Percentiles rank a stretch among this genome's conserved stretches.
Evolutionary conservation across 192 early-diverging fungal species (phyloP).

Genomic region (Pecoramyces ruminantium): DNA sequence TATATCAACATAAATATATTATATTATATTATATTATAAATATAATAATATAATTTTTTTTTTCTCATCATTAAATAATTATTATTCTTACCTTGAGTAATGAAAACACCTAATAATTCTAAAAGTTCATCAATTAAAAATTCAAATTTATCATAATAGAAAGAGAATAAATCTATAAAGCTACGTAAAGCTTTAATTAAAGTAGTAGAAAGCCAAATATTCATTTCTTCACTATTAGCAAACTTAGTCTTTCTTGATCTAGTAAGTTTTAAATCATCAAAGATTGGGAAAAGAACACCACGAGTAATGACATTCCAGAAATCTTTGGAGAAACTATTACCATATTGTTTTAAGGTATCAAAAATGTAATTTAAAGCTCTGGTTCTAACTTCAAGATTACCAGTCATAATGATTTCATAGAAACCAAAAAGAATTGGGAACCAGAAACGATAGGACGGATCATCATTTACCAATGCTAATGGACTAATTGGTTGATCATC

Average conservation of each 20-base stretch:
- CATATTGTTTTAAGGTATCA: constrained; percentile 61
- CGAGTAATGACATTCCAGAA: constrained; percentile 72
- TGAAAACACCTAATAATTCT: constrained; percentile 64
- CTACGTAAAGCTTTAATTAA: constrained; percentile 80
- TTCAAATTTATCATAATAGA: constrained; percentile 53
- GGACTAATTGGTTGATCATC: background rate
- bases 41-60: no score
- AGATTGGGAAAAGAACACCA: constrained; percentile 77
- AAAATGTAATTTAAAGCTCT: constrained; percentile 70
- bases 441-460: constrained; percentile 42
- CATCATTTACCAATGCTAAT: constrained; percentile 16
- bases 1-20: no score
- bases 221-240: constrained; percentile 67
- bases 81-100: constrained; percentile 50
- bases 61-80: no score
- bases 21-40: no score
- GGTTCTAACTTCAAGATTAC: constrained; percentile 81
- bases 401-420: constrained; percentile 77
- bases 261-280: constrained; percentile 59
- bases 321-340: constrained; percentile 45
- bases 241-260: constrained; percentile 33
- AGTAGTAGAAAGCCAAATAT: constrained; percentile 85
- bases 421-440: constrained; percentile 77
- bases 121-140: constrained; percentile 64
- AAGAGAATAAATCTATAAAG: constrained; percentile 68